These are phyloP conservation scores for Cyphellophora attinorum DNA, from an alignment of 2,329 filamentous ascomycete species.

Conservation along the genomic window DNA sequence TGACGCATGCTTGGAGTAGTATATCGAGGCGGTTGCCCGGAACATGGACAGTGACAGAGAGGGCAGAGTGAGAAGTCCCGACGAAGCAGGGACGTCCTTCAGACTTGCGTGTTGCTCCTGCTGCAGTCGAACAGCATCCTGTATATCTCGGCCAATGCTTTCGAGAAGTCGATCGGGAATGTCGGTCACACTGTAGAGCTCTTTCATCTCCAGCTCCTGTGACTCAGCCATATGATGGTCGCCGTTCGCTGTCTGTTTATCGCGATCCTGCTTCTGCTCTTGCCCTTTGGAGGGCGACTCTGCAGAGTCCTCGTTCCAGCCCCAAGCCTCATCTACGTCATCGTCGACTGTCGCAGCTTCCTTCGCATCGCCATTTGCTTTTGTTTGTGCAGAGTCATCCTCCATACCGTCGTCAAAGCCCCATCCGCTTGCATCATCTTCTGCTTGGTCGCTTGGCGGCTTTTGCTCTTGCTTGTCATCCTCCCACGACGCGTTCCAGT, in stretches of 20 bases:
- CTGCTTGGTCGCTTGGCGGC: slow-evolving; percentile 36
- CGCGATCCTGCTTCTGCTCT: neutral
- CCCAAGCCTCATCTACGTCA: slow-evolving; percentile 71
- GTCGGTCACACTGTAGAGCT: slow-evolving; percentile 80
- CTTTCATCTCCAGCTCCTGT: slow-evolving; percentile 65
- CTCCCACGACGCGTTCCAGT: slow-evolving; percentile 76
- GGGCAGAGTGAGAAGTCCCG: slow-evolving; percentile 35
- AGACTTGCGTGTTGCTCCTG: slow-evolving; percentile 25
- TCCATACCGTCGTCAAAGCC: slow-evolving; percentile 36
- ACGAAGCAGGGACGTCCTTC: slow-evolving; percentile 26
- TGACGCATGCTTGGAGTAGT: slow-evolving; percentile 33
- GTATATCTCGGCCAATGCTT: slow-evolving; percentile 31
- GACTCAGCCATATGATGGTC: slow-evolving; percentile 13
- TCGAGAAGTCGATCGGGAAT: slow-evolving; percentile 66
- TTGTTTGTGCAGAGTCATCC: slow-evolving; percentile 1
- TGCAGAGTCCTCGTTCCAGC: slow-evolving; percentile 64
- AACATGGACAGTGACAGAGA: slow-evolving; percentile 41
- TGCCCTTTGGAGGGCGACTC: slow-evolving; percentile 21
- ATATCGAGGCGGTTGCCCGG: slow-evolving; percentile 37
- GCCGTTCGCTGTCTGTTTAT: neutral
- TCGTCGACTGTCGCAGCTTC: slow-evolving; percentile 20
- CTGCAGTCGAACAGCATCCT: slow-evolving; percentile 30
- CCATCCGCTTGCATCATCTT: slow-evolving; percentile 37
- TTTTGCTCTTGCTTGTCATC: slow-evolving; percentile 29
- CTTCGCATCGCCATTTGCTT: slow-evolving; percentile 12